Evolutionary conservation across 352 stramenopile genomes (phyloP).

Genomic region (Globisporangium camurandrum): DNA sequence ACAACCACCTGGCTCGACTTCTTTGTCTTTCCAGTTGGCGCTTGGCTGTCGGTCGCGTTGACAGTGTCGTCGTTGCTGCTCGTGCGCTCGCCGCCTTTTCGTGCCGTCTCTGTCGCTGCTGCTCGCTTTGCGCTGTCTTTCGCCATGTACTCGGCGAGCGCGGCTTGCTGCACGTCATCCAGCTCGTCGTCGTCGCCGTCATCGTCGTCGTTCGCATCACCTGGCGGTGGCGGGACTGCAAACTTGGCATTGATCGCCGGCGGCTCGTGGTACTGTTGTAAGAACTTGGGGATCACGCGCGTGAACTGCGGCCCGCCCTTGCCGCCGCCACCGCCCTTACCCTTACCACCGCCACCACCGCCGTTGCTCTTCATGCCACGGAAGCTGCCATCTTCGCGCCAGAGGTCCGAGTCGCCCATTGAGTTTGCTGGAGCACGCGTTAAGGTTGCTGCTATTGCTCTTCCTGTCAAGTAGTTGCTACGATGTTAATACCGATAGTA

Average conservation of each 20-base stretch:
- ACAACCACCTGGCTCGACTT: constrained; percentile 33
- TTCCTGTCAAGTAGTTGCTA: too few relatives aligned
- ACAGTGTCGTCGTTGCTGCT: constrained; percentile 15
- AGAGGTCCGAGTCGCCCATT: constrained; percentile 70
- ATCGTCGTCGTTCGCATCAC: constrained; percentile 35
- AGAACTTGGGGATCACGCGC: constrained; percentile 77
- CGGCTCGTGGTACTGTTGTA: constrained; percentile 66
- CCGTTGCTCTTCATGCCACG: constrained; percentile 26
- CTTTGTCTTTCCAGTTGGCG: constrained; percentile 14
- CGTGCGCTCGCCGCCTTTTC: constrained; percentile 13
- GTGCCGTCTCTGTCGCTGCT: too few relatives aligned
- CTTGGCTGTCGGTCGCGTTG: not conserved
- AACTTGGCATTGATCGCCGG: constrained; percentile 71
- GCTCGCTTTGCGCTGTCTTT: constrained; percentile 40
- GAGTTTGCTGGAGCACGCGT: not conserved
- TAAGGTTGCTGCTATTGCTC: too few relatives aligned
- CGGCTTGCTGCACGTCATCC: constrained; percentile 75
- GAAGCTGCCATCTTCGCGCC: constrained; percentile 67
- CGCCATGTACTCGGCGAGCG: constrained; percentile 62
- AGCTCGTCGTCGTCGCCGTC: constrained; percentile 59
- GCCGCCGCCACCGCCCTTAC: constrained; percentile 23
- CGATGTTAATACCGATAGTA: too few relatives aligned
- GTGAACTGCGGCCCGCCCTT: constrained; percentile 52
- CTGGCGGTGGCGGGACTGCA: constrained; percentile 24
- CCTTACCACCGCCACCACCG: constrained; percentile 23